Conservation (phyloP, 2,329 filamentous ascomycete genomes). For the Neopestalotiopsis sp. region DNA sequence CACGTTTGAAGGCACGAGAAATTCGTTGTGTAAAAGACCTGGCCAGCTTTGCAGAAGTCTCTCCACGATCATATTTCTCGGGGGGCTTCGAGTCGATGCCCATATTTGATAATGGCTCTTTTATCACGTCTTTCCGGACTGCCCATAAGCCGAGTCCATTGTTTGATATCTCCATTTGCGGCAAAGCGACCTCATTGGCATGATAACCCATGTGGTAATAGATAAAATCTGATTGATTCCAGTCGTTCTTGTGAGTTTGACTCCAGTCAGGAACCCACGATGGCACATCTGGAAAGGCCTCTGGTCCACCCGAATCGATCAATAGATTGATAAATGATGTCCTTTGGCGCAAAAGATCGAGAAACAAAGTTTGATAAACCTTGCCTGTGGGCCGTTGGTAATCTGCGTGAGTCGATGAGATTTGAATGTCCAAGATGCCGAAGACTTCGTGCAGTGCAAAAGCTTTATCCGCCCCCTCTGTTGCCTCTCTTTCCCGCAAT, state of each 20-base stretch:
- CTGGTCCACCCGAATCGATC: not conserved
- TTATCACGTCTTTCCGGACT: not conserved
- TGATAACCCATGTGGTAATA: not conserved
- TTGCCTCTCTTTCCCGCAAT: not conserved
- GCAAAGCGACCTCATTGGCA: not conserved
- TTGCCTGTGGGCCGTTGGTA: not conserved
- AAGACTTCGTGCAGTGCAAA: not conserved
- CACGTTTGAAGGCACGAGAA: no score
- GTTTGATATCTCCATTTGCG: not conserved
- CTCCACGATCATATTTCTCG: not conserved
- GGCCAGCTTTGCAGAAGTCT: rapidly evolving
- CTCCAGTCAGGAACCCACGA: slow-evolving; percentile 2
- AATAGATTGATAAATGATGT: not conserved
- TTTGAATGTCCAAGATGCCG: not conserved
- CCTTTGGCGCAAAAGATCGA: not conserved
- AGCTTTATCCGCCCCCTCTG: not conserved
- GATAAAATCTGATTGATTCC: not conserved
- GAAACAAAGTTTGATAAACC: not conserved
- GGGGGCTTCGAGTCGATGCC: no score
- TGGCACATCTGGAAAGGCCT: not conserved
- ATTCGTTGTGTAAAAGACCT: not conserved
- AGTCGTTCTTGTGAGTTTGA: not conserved
- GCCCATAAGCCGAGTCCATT: not conserved
- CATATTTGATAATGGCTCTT: not conserved
- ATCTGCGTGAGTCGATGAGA: not conserved